Base-by-base conservation (phyloP, 768 basidiomycete genomes). In the Pluteus cervinus region DNA sequence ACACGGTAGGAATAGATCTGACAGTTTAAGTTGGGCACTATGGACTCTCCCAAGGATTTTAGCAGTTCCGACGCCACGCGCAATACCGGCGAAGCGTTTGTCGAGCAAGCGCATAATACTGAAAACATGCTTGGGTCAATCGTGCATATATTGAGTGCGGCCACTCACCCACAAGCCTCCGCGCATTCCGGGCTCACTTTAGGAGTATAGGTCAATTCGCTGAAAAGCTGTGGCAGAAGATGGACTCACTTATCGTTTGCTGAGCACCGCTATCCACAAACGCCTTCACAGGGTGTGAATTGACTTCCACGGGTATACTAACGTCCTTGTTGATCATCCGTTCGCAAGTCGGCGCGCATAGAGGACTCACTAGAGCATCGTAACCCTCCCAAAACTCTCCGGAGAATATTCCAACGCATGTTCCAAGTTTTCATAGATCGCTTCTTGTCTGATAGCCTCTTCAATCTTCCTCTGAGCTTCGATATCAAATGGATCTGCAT, bases 231-330 rank as follows among this genome's bases (percentile, higher is more conserved):
- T 14, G 14, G 26, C 9, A 28, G 26, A 14, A 28, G 26, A 9
- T 28, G 26, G 26, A 65, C 83, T 51, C 51, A 93, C 93, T 97
- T 64, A 97, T 97, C 2, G 94, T 99, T 45, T 79, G 79, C 52
- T 99, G 96, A 8, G 96, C 96, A 28, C 94, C 96, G 46, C 91
- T 96, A 56, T 99, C 96, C 29, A 99, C 96, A 49, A 99, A 99
- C 1, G 96, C 96, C 58, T 90, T 93, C 24, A 98, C 79, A 3
- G 85, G 84, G 42, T 73, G 70, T 1, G 84, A 83, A 52, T 99
- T 99, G 2, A 99, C 90, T 52, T 97, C 96, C 0, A 92, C 80
- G 17, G 82, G 76, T 45, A 98, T 86, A 50, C 88, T 93, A 40
- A 7, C 17, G 7, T 10, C 26, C n/a, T 7, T 14, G 20, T 44